Base-by-base conservation (phyloP, 2,329 filamentous ascomycete genomes). In the Cordyceps tenuipes region DNA sequence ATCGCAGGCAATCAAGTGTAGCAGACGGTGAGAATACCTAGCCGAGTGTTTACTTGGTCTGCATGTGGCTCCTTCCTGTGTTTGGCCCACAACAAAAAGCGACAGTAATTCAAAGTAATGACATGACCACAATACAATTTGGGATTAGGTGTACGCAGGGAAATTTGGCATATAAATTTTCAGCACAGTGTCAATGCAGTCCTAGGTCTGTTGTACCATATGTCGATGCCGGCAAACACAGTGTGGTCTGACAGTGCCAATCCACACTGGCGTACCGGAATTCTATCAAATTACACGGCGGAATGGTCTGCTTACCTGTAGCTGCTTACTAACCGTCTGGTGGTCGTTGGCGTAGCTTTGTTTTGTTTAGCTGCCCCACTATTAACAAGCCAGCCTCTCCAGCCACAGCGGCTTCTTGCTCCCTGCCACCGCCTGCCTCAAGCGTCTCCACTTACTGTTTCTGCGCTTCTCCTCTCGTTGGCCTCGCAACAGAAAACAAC, bases 401-500 rank as follows among this genome's bases (percentile, higher is more conserved):
- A 59, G 47, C 43, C 43, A 46, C 43, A 46, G 43, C 53, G 19
- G 39, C 39, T 19, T 43, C n/a, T 5, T n/a, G 29, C 44, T 15
- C 1, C 44, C 21, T 10, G 12, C 44, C 44, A 47, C 44, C 44
- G 44, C 44, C 44, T 47, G 44, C 44, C 44, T 47, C 44, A 47
- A 39, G 6, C 31, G 49, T 51, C n/a, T 34, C 58, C 56, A 47
- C 54, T 58, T 51, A 47, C 60, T 61, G 62, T 60, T 64, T 63
- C 61, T 59, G 64, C 64, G 65, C 64, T 70, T 68, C 68, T 69
- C 68, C 66, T 66, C 68, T 69, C 71, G 73, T 75, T 75, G 73
- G 72, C 73, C 73, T 74, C 73, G 73, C 73, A 76, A 75, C 72
- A 73, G 68, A 72, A 73, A 71, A 72, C 69, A 74, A 74, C 66